phyloP scores from a whole-genome alignment of 345 rosid genomes.

The Gossypium longicalyx region DNA sequence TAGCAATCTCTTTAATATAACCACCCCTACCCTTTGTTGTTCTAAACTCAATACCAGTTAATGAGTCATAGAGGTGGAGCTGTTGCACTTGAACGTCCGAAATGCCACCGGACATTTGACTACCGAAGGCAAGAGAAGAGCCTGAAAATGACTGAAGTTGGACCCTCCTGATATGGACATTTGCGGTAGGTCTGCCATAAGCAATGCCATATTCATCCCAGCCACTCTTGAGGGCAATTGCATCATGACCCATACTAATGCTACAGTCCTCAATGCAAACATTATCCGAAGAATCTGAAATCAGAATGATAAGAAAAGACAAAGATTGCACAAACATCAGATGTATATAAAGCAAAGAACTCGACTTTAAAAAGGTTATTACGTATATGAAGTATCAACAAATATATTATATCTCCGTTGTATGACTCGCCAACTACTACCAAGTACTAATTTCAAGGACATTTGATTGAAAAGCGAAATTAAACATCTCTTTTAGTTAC shows the following conservation, averaged over 20 bases:
- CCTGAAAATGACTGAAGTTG: slow-evolving; percentile 66
- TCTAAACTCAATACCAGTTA: slow-evolving; percentile 59
- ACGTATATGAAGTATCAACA: too few species aligned
- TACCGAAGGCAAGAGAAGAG: slow-evolving; percentile 79
- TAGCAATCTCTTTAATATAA: slow-evolving; percentile 52
- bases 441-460: background rate
- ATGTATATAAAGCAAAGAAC: background rate
- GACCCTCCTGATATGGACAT: slow-evolving; percentile 59
- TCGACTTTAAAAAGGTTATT: background rate
- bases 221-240: slow-evolving; percentile 80
- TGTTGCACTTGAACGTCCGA: slow-evolving; percentile 52
- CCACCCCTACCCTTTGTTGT: slow-evolving; percentile 87
- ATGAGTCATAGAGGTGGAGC: slow-evolving; percentile 45
- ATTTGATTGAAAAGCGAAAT: background rate
- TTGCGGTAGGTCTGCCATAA: slow-evolving; percentile 55
- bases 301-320: background rate
- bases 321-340: background rate
- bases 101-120: slow-evolving; percentile 98
- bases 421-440: background rate
- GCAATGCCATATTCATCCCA: slow-evolving; percentile 94
- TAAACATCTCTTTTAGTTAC: background rate
- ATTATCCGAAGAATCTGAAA: slow-evolving; percentile 81
- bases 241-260: slow-evolving; percentile 66
- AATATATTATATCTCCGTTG: background rate
- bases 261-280: slow-evolving; percentile 82